Percentiles rank a stretch among this genome's conserved stretches.
phyloP scores from a whole-genome alignment of 2,329 filamentous ascomycete genomes.

The Fusarium denticulatum region DNA sequence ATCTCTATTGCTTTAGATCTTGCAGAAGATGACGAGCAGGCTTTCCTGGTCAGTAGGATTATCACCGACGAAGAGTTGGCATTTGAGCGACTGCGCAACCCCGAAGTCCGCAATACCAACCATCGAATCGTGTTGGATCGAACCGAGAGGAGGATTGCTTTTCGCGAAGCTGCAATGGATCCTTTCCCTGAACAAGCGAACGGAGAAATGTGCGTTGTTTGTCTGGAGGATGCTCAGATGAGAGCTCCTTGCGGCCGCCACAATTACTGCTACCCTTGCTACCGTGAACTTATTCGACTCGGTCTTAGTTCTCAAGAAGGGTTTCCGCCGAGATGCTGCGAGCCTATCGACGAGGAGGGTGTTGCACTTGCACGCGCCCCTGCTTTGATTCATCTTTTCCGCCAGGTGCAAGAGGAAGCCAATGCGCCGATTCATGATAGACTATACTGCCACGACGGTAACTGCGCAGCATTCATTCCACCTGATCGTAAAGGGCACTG shows the following conservation, averaged over 20 bases:
- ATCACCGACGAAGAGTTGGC: conserved; percentile 38
- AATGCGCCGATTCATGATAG: conserved; percentile 1
- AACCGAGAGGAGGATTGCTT: conserved; percentile 14
- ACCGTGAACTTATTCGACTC: conserved; percentile 26
- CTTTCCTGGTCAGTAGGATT: conserved; percentile 32
- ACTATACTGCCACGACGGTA: conserved; percentile 37
- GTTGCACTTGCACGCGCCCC: conserved; percentile 21
- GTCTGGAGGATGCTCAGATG: conserved; percentile 6
- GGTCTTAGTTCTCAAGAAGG: conserved; percentile 31
- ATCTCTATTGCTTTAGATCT: conserved; percentile 36
- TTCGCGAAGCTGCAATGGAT: not conserved
- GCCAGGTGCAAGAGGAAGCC: conserved; percentile 29
- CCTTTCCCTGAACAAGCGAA: not conserved
- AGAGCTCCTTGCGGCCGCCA: conserved; percentile 28
- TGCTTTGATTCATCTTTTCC: conserved; percentile 32
- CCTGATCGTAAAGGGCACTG: conserved; percentile 4
- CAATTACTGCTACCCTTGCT: conserved; percentile 34
- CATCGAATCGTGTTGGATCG: conserved; percentile 23
- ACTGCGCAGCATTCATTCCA: conserved; percentile 39
- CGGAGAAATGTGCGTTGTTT: conserved; percentile 31
- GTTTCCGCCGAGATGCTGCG: conserved; percentile 41
- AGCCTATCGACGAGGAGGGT: conserved; percentile 19
- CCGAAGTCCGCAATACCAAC: conserved; percentile 19
- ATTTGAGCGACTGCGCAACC: conserved; percentile 15
- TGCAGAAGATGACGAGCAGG: conserved; percentile 28